Evolutionary conservation across 768 basidiomycete species (phyloP).

Genomic region (Lepiota subincarnata): DNA sequence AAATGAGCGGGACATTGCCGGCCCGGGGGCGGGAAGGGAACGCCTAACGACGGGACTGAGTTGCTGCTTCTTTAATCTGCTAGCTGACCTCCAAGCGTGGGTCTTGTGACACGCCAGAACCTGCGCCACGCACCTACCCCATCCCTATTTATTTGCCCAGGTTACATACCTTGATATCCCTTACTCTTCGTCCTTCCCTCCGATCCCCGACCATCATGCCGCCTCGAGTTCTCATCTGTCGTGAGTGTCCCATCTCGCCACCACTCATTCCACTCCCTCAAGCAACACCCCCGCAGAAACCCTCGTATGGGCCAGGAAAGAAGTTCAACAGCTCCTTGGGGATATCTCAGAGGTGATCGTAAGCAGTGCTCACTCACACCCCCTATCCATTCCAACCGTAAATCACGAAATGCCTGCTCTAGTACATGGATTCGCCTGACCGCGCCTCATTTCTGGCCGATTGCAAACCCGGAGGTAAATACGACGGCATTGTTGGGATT

Average conservation of each 20-base stretch:
- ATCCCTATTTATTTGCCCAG: slow-evolving; percentile 1
- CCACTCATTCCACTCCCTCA: neutral
- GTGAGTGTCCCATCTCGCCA: slow-evolving; percentile 19
- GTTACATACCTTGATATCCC: neutral
- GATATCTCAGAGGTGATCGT: slow-evolving; percentile 75
- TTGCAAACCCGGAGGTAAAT: slow-evolving; percentile 66
- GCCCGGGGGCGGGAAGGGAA: too few relatives aligned
- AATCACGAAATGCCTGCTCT: neutral
- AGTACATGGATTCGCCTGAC: slow-evolving; percentile 51
- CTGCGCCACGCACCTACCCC: slow-evolving; percentile 5
- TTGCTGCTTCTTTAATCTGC: neutral
- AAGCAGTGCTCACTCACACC: slow-evolving; percentile 28
- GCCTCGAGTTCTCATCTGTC: slow-evolving; percentile 36
- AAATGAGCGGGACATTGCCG: too few relatives aligned
- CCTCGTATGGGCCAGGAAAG: slow-evolving; percentile 79
- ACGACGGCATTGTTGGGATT: slow-evolving; percentile 66
- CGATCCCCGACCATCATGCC: slow-evolving; percentile 17
- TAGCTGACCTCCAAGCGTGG: neutral
- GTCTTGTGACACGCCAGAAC: too few relatives aligned
- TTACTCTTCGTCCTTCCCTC: neutral
- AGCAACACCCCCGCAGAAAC: slow-evolving; percentile 37
- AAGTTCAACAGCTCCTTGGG: slow-evolving; percentile 60
- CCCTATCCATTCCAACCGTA: neutral
- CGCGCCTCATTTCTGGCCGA: slow-evolving; percentile 68
- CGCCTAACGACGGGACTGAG: too few relatives aligned